A percentile compares a stretch with the other conserved stretches of the same genome.
These are phyloP conservation scores for Colletotrichum truncatum DNA, from an alignment of 2,329 filamentous ascomycete genomes.

Conservation along the genomic window DNA sequence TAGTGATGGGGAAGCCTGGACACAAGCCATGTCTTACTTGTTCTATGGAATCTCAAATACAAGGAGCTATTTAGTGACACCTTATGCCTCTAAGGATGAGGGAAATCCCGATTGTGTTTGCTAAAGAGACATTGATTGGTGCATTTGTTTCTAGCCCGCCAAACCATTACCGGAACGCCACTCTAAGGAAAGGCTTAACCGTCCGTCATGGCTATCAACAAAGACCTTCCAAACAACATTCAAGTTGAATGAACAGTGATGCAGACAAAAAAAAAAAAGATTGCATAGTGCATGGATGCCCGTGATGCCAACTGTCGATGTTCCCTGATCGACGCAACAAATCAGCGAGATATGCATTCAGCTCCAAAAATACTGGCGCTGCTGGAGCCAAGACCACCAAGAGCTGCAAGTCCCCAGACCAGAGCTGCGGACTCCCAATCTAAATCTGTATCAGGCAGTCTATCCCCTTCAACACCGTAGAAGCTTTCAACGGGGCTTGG, in stretches of 20 bases:
- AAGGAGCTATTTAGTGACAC: not conserved
- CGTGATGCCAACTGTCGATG: not conserved
- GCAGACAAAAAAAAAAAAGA: slow-evolving; percentile 11
- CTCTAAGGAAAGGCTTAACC: not conserved
- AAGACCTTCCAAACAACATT: not conserved
- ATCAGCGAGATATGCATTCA: slow-evolving; percentile 52
- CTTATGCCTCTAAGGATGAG: not conserved
- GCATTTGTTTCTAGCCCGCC: not conserved
- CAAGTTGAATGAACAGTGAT: not conserved
- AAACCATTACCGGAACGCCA: slow-evolving; percentile 10
- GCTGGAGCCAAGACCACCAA: slow-evolving; percentile 55
- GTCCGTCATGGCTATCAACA: not conserved
- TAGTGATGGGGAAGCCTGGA: not conserved
- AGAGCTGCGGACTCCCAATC: slow-evolving; percentile 58
- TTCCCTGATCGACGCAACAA: not conserved
- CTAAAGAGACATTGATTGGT: slow-evolving; percentile 4
- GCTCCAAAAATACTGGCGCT: slow-evolving; percentile 56
- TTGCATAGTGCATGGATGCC: not conserved
- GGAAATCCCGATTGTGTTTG: not conserved
- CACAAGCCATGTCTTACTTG: slow-evolving; percentile 18
- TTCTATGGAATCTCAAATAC: not conserved
- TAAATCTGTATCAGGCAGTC: slow-evolving; percentile 47
- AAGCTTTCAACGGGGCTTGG: slow-evolving; percentile 43
- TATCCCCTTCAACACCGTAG: slow-evolving; percentile 49
- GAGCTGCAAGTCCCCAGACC: slow-evolving; percentile 53